Conservation (phyloP, 2,329 filamentous ascomycete genomes). For the Leptographium procerum region DNA sequence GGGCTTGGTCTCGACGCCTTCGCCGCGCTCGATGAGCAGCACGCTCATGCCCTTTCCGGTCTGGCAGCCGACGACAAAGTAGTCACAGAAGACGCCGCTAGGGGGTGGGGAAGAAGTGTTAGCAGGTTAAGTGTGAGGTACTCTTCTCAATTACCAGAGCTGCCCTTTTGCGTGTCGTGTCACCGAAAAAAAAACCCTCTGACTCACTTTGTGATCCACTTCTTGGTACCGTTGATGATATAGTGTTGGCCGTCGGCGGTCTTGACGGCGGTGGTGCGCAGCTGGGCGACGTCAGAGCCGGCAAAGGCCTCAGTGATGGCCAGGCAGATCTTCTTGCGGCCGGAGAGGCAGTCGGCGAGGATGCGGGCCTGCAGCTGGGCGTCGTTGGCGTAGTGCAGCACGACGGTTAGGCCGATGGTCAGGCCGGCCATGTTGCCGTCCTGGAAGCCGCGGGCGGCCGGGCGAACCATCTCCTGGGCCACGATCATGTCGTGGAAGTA, state of each 20-base stretch:
- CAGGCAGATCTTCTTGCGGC: constrained; percentile 79
- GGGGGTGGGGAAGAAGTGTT: constrained; percentile 19
- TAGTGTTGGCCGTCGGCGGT: constrained; percentile 65
- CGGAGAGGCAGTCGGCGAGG: constrained; percentile 60
- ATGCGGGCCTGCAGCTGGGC: constrained; percentile 54
- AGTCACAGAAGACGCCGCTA: constrained; percentile 56
- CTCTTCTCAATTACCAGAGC: no score
- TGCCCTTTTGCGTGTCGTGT: no score
- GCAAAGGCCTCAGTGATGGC: constrained; percentile 86
- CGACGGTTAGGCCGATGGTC: constrained; percentile 69
- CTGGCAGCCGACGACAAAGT: constrained; percentile 71
- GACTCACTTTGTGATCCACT: constrained; percentile 65
- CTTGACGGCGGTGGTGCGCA: constrained; percentile 68
- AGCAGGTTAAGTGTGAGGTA: no score
- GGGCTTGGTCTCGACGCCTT: constrained; percentile 62
- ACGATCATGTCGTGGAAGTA: constrained; percentile 77
- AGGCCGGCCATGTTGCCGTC: constrained; percentile 83
- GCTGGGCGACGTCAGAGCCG: constrained; percentile 68
- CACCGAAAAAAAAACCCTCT: no score
- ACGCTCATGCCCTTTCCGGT: constrained; percentile 73
- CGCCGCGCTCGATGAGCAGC: constrained; percentile 60
- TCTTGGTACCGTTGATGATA: constrained; percentile 63
- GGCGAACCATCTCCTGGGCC: constrained; percentile 59
- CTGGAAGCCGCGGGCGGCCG: constrained; percentile 68
- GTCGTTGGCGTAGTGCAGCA: constrained; percentile 68